Evolutionary conservation across 2,329 filamentous ascomycete genomes (phyloP), one percentile per base, ranked within the genome.

Genomic region (Ceratocystis alfenasii): DNA sequence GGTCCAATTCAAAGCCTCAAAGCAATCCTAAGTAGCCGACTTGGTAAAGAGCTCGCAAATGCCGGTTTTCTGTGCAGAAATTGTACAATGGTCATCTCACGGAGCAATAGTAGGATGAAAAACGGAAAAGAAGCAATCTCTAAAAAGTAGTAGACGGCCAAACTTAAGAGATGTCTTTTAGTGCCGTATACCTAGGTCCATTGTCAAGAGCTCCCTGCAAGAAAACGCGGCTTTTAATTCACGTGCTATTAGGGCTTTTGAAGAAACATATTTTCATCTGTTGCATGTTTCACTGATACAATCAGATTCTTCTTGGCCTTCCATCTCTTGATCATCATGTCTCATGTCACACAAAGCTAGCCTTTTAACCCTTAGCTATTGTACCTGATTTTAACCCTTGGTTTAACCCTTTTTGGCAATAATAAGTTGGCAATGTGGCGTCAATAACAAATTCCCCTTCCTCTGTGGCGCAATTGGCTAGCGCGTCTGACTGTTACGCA

Each of bases 401-500:
- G 1, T 15, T 8, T 20, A 25, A 2, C 55, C 55, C n/a, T 59
- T 33, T 57, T 33, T 6, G 10, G 5, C 2, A 15, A 7, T 8
- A 8, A 30, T 3, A n/a, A 30, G 7, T 3, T 1, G 3, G 36
- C 10, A 0, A 2, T 33, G 55, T 59, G 55, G 30, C 55, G 55
- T 36, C 28, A 20, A 10, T 4, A 59, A 36, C 15, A 59, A 36
- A 15, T 7, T 10, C 4, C 28, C 28, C 12, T 28, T 67, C 66
- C 66, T 65, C 66, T 48, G 79, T 84, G 74, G 75, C 76, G 69
- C 75, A 77, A 72, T 79, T 81, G 80, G 80, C 78, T 82, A 82
- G 80, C 79, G 80, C 80, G 80, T 82, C 76, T 78, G 80, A 81
- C 80, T 82, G 80, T 82, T 82, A 33, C 6, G 30, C 30, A 33